Evolutionary conservation across 1,284 basidiomycete species (phyloP).

Genomic region (Irpex sp.): DNA sequence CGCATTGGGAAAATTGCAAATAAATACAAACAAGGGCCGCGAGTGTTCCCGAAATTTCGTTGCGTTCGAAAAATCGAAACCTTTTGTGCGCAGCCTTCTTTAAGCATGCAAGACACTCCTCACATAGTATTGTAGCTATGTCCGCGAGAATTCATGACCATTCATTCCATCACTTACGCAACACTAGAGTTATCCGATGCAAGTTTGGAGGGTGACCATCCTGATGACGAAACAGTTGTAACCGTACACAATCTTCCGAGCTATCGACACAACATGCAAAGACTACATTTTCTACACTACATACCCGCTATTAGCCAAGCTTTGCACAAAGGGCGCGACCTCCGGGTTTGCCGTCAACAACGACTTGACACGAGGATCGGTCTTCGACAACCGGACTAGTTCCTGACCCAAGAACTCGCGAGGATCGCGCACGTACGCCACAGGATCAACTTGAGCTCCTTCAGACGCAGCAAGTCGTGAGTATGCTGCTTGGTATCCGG

Average conservation of each 20-base stretch:
- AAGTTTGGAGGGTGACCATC: no score
- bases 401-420: constrained; percentile 47
- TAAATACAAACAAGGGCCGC: not conserved
- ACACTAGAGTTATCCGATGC: no score
- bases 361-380: constrained; percentile 31
- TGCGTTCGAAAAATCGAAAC: not conserved
- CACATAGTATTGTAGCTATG: no score
- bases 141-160: no score
- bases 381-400: constrained; percentile 30
- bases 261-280: not conserved
- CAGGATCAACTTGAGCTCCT: constrained; percentile 48
- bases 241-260: not conserved
- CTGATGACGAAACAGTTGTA: no score
- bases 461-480: constrained; percentile 86
- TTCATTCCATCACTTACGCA: no score
- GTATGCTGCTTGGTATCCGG: constrained; percentile 92
- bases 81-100: no score
- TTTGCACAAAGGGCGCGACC: constrained; percentile 41
- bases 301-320: constrained; percentile 36
- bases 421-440: constrained; percentile 57
- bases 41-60: not conserved
- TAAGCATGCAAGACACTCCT: no score
- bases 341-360: constrained; percentile 32
- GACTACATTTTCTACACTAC: not conserved
- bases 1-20: not conserved